Base-by-base conservation (phyloP, 2,329 filamentous ascomycete genomes). In the Fusarium buharicum region DNA sequence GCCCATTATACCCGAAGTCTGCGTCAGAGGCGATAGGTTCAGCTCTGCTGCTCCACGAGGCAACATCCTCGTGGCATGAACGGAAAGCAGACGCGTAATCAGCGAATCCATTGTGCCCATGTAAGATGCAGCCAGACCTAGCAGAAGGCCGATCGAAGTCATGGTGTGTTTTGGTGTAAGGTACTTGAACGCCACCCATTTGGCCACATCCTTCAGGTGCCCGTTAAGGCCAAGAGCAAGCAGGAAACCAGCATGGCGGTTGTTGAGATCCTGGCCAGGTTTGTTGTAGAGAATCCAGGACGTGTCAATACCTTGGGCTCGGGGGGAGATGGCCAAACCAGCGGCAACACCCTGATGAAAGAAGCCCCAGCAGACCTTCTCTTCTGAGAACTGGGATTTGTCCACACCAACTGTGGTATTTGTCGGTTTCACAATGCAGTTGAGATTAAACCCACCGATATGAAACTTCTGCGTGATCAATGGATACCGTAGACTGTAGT, bases 281-380 rank as follows among this genome's bases (percentile, higher is more conserved):
- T 97, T 97, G 79, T 99, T 99, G 82, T 96, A 99, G 30, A 97
- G 84, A 66, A 99, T 97, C 96, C 96, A 99, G 0, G 94, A 98
- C 0, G 93, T 97, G 72, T 99, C 95, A 62, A 99, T 98, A 4
- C 94, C 94, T 71, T 92, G 92, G 4, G 93, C 94, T 52, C 92
- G 85, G 12, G 89, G 90, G 6, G 95, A 97, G 47, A 99, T 96
- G 54, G 93, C 91, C 22, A 99, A 79, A 4, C 95, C 95, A 20
- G 91, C 92, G n/a, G 94, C 90, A 27, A 96, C 94, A 7, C 95
- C 95, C 55, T 96, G 92, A 74, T 99, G 95, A 77, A 99, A 99
- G 77, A 97, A 99, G 1, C 94, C 93, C 95, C 95, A 99, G 72
- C 92, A 94, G 36, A 97, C 92, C 75, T 96, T 98, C 70, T 99